Conservation (phyloP, 1,284 basidiomycete species). For the Microbotryum violaceum region DNA sequence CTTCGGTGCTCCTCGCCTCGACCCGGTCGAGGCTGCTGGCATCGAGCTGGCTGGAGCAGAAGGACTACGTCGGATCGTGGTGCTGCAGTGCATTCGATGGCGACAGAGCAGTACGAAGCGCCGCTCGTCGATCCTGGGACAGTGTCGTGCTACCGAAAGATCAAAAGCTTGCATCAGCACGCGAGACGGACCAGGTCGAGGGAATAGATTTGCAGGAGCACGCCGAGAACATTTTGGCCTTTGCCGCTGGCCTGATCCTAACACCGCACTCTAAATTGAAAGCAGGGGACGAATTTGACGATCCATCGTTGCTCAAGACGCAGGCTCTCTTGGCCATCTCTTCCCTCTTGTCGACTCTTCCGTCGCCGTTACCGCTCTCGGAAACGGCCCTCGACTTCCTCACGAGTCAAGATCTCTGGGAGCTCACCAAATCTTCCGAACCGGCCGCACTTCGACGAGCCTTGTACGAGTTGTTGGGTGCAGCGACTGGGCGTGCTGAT, state of each 20-base stretch:
- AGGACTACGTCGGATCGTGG: conserved; percentile 72
- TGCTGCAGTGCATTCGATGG: conserved; percentile 63
- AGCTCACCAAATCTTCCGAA: conserved; percentile 8
- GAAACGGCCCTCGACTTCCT: conserved; percentile 11
- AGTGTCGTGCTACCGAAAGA: conserved; percentile 20
- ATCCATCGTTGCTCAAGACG: conserved; percentile 19
- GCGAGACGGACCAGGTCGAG: conserved; percentile 21
- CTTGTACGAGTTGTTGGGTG: conserved; percentile 25
- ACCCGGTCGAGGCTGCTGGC: conserved; percentile 46
- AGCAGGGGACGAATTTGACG: conserved; percentile 51
- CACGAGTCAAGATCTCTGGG: conserved; percentile 17
- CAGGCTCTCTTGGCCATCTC: conserved; percentile 21
- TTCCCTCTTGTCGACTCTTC: conserved; percentile 17
- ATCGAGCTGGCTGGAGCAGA: conserved; percentile 58
- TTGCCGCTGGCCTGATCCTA: conserved; percentile 17
- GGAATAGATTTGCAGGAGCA: conserved; percentile 31
- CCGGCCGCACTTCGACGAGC: conserved; percentile 9
- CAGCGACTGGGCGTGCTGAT: conserved; percentile 10
- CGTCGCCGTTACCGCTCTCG: conserved; percentile 16
- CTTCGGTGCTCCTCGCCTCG: conserved; percentile 50
- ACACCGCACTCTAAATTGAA: conserved; percentile 36
- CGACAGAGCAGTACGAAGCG: conserved; percentile 55
- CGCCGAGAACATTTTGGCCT: conserved; percentile 14
- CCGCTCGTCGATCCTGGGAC: conserved; percentile 46
- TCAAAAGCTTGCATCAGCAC: conserved; percentile 4